phyloP scores from a whole-genome alignment of 441 rosid genomes.

The Hypseocharis bilobata region DNA sequence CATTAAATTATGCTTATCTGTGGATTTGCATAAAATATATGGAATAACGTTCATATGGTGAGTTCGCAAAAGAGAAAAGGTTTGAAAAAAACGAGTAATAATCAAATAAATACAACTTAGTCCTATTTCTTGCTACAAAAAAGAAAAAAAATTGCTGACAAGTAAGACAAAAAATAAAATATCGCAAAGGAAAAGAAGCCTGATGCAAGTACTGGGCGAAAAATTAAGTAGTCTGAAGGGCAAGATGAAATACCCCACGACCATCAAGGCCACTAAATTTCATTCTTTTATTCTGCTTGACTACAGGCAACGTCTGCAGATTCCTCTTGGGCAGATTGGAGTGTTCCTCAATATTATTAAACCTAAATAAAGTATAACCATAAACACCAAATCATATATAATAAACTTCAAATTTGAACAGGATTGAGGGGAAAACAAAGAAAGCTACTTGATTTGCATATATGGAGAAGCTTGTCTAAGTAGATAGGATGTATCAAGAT shows the following conservation, averaged over 20 bases:
- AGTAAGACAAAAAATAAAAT: background rate
- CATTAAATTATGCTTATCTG: background rate
- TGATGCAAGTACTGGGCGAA: background rate
- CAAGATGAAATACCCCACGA: slow-evolving; percentile 31
- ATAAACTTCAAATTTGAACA: slow-evolving; percentile 18
- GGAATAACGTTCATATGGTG: background rate
- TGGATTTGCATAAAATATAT: background rate
- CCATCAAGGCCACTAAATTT: slow-evolving; percentile 38
- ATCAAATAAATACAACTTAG: background rate
- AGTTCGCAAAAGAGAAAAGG: background rate
- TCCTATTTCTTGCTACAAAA: too few species aligned
- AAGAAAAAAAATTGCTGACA: too few species aligned
- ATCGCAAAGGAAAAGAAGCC: slow-evolving; percentile 1
- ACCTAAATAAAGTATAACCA: slow-evolving; percentile 37
- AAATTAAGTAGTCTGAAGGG: background rate
- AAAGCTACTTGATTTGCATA: slow-evolving; percentile 64
- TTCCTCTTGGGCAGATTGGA: slow-evolving; percentile 44
- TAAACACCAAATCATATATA: slow-evolving; percentile 5
- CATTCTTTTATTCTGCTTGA: slow-evolving; percentile 45
- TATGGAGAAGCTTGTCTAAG: slow-evolving; percentile 84
- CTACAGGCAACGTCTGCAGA: slow-evolving; percentile 32
- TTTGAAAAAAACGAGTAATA: background rate
- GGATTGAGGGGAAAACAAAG: slow-evolving; percentile 7
- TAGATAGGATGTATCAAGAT: slow-evolving; percentile 58
- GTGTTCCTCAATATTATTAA: slow-evolving; percentile 46